phyloP scores from a whole-genome alignment of 352 stramenopile species.

The Pythium myriotylum region DNA sequence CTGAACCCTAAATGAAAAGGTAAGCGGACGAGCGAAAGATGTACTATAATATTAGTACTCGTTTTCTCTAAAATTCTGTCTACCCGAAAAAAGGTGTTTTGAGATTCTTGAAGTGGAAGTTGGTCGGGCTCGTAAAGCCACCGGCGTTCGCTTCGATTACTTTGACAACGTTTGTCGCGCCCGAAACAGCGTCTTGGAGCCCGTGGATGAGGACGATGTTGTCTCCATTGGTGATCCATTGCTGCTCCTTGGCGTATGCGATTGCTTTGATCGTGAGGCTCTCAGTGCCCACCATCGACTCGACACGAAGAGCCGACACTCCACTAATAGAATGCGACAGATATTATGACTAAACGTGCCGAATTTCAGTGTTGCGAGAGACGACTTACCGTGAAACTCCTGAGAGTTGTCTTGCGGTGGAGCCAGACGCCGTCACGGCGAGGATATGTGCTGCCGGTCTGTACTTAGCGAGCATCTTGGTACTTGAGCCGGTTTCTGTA shows the following conservation, averaged over 20 bases:
- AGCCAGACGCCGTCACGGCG: constrained; percentile 82
- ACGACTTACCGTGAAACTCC: constrained; percentile 72
- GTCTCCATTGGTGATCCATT: constrained; percentile 85
- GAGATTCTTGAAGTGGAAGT: constrained; percentile 66
- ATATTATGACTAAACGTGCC: neutral
- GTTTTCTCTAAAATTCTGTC: constrained; percentile 3
- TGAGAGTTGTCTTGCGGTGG: constrained; percentile 69
- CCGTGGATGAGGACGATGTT: constrained; percentile 91
- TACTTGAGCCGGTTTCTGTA: constrained; percentile 94
- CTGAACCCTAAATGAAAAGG: no score
- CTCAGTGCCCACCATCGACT: constrained; percentile 84
- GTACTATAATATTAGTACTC: no score
- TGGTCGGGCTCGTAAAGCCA: constrained; percentile 69
- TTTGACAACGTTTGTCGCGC: constrained; percentile 89
- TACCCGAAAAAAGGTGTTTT: constrained; percentile 33
- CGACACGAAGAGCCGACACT: constrained; percentile 62
- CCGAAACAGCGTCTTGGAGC: constrained; percentile 79
- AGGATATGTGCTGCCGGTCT: constrained; percentile 87
- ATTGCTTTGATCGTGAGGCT: constrained; percentile 88
- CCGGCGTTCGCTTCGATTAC: constrained; percentile 81
- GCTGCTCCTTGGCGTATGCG: constrained; percentile 72
- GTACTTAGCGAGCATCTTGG: constrained; percentile 97
- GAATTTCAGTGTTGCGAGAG: no score
- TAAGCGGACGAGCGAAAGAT: no score
- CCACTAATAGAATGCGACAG: constrained; percentile 42